A percentile compares a stretch with the other conserved stretches of the same genome.
Evolutionary conservation across 352 stramenopile species (phyloP).

Genomic region (Aphanomyces invadans): DNA sequence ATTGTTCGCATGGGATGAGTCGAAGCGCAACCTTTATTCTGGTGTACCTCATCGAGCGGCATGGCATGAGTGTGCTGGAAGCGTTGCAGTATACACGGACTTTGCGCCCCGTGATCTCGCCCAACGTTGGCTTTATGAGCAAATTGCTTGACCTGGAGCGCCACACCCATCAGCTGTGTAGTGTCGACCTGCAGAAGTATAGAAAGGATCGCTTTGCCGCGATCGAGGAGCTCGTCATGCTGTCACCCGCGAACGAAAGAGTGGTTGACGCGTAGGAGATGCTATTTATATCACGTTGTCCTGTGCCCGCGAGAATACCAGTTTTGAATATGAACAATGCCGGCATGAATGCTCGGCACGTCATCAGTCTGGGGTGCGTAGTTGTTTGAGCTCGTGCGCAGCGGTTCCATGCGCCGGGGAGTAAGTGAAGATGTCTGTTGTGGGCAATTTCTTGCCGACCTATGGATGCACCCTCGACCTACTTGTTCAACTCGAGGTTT

Average conservation of each 20-base stretch:
- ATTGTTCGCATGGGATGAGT: slow-evolving; percentile 66
- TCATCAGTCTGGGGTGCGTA: too few relatives aligned
- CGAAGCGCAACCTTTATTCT: slow-evolving; percentile 60
- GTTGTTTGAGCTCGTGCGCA: neutral
- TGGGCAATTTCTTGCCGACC: too few relatives aligned
- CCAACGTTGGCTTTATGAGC: slow-evolving; percentile 57
- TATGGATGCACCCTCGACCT: too few relatives aligned
- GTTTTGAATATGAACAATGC: neutral
- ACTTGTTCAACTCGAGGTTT: too few relatives aligned
- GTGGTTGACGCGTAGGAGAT: neutral
- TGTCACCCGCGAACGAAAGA: neutral
- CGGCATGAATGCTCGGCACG: too few relatives aligned
- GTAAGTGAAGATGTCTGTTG: too few relatives aligned
- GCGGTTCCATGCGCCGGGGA: neutral
- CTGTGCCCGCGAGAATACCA: neutral
- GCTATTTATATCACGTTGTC: neutral
- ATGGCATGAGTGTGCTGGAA: slow-evolving; percentile 32
- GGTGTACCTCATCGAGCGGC: slow-evolving; percentile 47
- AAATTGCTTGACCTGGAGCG: slow-evolving; percentile 42
- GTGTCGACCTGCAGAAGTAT: slow-evolving; percentile 23
- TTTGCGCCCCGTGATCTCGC: slow-evolving; percentile 48
- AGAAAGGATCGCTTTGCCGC: slow-evolving; percentile 24
- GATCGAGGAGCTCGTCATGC: slow-evolving; percentile 6
- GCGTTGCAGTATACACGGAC: slow-evolving; percentile 38
- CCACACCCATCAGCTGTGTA: slow-evolving; percentile 12